Conservation (phyloP, 2,329 filamentous ascomycete species). For the Juglanconis sp. region DNA sequence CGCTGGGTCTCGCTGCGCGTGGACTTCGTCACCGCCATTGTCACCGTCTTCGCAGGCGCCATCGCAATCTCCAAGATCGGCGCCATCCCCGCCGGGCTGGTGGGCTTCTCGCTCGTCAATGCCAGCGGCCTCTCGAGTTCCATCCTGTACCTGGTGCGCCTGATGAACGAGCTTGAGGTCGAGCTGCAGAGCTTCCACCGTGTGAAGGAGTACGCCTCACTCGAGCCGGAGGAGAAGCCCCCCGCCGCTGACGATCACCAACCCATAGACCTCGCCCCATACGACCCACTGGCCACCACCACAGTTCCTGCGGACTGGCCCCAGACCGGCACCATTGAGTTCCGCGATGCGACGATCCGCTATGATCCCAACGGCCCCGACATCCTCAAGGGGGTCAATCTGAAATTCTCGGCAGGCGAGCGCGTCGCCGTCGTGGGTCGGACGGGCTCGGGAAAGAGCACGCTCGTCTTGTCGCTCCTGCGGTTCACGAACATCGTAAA, state of each 20-base stretch:
- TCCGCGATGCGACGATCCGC: constrained; percentile 26
- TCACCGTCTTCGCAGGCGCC: constrained; percentile 48
- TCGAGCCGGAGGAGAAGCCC: constrained; percentile 26
- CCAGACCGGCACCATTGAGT: constrained; percentile 24
- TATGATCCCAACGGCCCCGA: constrained; percentile 28
- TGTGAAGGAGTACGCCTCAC: constrained; percentile 28
- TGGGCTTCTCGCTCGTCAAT: constrained; percentile 55
- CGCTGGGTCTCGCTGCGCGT: constrained; percentile 55
- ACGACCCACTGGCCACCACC: constrained; percentile 11
- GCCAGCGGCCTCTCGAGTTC: constrained; percentile 52
- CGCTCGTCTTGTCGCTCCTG: constrained; percentile 35
- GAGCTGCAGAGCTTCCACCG: constrained; percentile 48
- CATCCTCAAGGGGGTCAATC: constrained; percentile 26
- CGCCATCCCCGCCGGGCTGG: constrained; percentile 47
- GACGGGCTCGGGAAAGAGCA: constrained; percentile 67
- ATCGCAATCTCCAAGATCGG: constrained; percentile 49
- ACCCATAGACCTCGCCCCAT: neutral
- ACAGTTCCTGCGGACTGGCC: constrained; percentile 26
- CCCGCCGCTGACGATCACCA: constrained; percentile 1
- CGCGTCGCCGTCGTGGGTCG: constrained; percentile 66
- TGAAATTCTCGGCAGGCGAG: constrained; percentile 46
- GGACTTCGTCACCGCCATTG: constrained; percentile 51
- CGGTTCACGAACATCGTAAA: constrained; percentile 32
- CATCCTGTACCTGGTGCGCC: constrained; percentile 49
- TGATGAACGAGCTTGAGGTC: constrained; percentile 55